Evolutionary conservation across 306 rosid genomes (phyloP).

Genomic region (Comarum palustre): DNA sequence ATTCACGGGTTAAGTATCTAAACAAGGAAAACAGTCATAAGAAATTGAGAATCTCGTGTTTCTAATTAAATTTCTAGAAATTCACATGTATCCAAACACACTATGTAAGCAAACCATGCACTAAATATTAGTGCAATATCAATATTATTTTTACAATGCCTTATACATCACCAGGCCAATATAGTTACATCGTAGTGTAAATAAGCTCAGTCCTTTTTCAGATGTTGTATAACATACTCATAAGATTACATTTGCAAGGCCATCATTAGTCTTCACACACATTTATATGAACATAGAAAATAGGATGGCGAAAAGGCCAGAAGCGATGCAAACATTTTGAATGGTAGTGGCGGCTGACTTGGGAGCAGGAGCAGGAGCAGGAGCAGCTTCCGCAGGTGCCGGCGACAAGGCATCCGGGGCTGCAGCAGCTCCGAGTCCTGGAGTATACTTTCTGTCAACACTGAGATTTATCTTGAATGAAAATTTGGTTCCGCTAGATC

Average conservation of each 20-base stretch:
- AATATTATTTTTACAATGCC: neutral
- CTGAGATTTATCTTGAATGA: constrained; percentile 25
- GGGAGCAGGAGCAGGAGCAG: neutral
- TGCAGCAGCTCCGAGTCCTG: neutral
- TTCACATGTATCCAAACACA: too few relatives aligned
- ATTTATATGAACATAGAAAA: constrained; percentile 24
- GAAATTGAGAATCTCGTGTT: too few relatives aligned
- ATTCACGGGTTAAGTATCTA: too few relatives aligned
- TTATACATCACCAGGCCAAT: neutral
- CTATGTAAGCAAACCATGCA: neutral
- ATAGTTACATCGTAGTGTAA: neutral
- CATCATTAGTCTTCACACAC: neutral
- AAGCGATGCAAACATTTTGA: constrained; percentile 21
- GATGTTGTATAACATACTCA: neutral
- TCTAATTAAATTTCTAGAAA: too few relatives aligned
- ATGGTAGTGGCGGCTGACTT: constrained; percentile 9
- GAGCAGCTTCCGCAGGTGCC: neutral
- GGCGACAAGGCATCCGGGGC: neutral
- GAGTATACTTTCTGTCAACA: neutral
- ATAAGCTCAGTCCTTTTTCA: neutral
- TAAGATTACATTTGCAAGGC: neutral
- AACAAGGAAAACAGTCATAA: too few relatives aligned
- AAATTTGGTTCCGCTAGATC: constrained; percentile 19
- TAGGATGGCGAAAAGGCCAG: constrained; percentile 18
- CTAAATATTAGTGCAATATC: neutral